Percentiles rank a stretch among this genome's conserved stretches.
Evolutionary conservation across 345 rosid species (phyloP).

Genomic region (Adansonia digitata): DNA sequence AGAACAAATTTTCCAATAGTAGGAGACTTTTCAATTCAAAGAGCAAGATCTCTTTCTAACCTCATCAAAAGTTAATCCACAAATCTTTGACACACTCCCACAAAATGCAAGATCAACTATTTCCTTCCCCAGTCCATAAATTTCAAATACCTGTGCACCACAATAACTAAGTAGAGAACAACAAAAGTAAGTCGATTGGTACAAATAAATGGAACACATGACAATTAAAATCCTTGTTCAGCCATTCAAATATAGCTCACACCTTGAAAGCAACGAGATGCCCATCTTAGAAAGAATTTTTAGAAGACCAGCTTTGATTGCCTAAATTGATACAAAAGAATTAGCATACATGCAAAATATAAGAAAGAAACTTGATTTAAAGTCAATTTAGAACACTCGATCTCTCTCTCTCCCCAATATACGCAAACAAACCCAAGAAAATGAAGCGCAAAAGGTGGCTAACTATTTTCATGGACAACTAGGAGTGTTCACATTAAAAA

Average conservation of each 20-base stretch:
- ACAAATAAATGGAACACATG: not conserved
- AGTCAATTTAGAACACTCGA: not conserved
- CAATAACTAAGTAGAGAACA: conserved; percentile 64
- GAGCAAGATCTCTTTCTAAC: conserved; percentile 31
- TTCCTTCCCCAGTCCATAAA: conserved; percentile 88
- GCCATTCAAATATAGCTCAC: conserved; percentile 7
- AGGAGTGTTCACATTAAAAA: not conserved
- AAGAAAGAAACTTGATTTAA: not conserved
- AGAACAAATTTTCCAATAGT: not conserved
- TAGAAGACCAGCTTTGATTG: conserved; percentile 86
- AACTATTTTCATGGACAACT: not conserved
- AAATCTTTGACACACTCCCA: conserved; percentile 80
- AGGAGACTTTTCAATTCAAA: not conserved
- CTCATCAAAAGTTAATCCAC: conserved; percentile 93
- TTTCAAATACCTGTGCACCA: conserved; percentile 98
- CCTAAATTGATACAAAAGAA: conserved; percentile 47
- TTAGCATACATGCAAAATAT: not conserved
- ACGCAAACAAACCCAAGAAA: not conserved
- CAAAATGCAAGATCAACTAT: conserved; percentile 79
- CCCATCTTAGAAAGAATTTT: conserved; percentile 99
- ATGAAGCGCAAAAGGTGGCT: not conserved
- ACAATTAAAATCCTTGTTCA: conserved; percentile 1
- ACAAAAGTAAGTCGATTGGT: conserved; percentile 19
- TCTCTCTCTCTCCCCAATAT: not conserved
- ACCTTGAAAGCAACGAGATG: conserved; percentile 97